These are phyloP conservation scores for Cadophora sp. DNA, from an alignment of 2,329 filamentous ascomycete genomes.

Conservation along the genomic window DNA sequence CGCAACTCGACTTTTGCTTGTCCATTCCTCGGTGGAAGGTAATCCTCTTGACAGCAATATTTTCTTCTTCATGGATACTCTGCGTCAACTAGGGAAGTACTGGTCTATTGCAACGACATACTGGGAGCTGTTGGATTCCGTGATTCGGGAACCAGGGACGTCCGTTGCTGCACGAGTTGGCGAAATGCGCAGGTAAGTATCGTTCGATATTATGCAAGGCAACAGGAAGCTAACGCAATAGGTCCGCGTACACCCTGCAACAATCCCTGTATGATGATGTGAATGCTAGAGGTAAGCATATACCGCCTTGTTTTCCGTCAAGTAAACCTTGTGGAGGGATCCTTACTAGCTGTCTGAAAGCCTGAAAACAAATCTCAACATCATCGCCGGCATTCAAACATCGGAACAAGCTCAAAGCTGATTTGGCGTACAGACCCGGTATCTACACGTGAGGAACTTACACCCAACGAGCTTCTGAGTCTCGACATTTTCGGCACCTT, in stretches of 20 bases:
- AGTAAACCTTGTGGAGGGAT: too few species aligned
- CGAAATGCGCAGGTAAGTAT: slow-evolving; percentile 14
- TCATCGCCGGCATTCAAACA: too few species aligned
- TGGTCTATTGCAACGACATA: slow-evolving; percentile 8
- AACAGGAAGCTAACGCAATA: background rate
- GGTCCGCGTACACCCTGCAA: slow-evolving; percentile 5
- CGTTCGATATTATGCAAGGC: background rate
- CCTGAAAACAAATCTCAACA: too few species aligned
- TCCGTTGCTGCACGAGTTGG: background rate
- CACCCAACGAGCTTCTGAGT: slow-evolving; percentile 3
- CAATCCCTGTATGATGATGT: background rate
- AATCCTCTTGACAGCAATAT: slow-evolving; percentile 7
- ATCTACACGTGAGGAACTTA: background rate
- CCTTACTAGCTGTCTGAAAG: too few species aligned
- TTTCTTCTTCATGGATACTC: slow-evolving; percentile 17
- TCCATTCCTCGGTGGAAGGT: slow-evolving; percentile 10
- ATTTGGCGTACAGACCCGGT: background rate
- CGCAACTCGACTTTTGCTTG: slow-evolving; percentile 11
- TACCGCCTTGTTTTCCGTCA: too few species aligned
- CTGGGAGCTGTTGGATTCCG: slow-evolving; percentile 5
- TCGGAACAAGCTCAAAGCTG: too few species aligned
- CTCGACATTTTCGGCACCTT: slow-evolving; percentile 18
- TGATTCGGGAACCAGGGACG: background rate
- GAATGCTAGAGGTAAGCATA: background rate
- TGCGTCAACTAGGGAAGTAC: slow-evolving; percentile 7